phyloP scores from a whole-genome alignment of 140 eudicot genomes.

The Oenanthe javanica region DNA sequence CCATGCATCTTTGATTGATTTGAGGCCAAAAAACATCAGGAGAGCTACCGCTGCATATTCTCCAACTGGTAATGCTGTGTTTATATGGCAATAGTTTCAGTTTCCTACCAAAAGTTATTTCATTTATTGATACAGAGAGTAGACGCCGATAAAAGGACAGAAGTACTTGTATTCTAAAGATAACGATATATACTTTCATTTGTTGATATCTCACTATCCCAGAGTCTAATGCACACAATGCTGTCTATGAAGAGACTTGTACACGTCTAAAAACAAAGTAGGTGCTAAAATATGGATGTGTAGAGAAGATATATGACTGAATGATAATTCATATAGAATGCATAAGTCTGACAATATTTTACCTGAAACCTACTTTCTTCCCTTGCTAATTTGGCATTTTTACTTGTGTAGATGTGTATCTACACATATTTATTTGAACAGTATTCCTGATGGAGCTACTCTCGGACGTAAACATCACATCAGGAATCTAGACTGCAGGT shows the following conservation, averaged over 20 bases:
- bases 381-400: neutral
- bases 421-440: neutral
- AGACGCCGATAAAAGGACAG: neutral
- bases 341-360: neutral
- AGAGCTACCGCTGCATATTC: conserved; percentile 95
- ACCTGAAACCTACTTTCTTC: neutral
- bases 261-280: neutral
- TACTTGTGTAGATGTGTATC: neutral
- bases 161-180: neutral
- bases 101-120: conserved; percentile 11
- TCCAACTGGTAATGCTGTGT: conserved; percentile 96
- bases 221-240: neutral
- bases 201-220: neutral
- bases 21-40: conserved; percentile 85
- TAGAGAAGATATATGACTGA: neutral
- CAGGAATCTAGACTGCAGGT: neutral
- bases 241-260: neutral
- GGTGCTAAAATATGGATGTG: neutral
- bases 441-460: neutral
- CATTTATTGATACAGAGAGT: neutral
- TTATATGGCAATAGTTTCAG: conserved; percentile 6
- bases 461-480: neutral
- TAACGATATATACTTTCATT: neutral
- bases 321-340: neutral
- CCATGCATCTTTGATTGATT: conserved; percentile 97